A percentile compares a stretch with the other conserved stretches of the same genome.
Evolutionary conservation across 371 early-diverging fungal genomes (phyloP).

Genomic region (Apophysomyces elegans): DNA sequence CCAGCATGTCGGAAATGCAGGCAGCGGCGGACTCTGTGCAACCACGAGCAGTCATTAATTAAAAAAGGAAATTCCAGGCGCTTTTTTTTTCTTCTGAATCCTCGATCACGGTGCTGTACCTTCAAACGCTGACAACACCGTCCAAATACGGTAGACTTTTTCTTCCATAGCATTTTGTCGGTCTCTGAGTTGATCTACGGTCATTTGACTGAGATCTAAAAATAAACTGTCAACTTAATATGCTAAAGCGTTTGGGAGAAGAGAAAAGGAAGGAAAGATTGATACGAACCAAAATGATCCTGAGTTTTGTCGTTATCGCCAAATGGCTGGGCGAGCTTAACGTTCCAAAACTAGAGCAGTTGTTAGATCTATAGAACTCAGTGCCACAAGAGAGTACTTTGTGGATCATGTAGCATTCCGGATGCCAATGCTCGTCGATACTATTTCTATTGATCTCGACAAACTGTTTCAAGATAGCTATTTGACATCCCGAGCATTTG

Average conservation of each 20-base stretch:
- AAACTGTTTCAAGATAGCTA: conserved; percentile 93
- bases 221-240: conserved; percentile 17
- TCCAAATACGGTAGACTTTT: conserved; percentile 84
- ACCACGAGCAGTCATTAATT: conserved; percentile 7
- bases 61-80: conserved; percentile 10
- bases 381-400: conserved; percentile 48
- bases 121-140: conserved; percentile 81
- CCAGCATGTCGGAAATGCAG: conserved; percentile 95
- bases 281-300: conserved; percentile 26
- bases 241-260: not conserved
- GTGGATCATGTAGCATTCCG: conserved; percentile 98
- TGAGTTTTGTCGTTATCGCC: conserved; percentile 17
- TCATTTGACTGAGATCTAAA: conserved; percentile 25
- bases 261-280: no score
- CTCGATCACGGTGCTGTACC: conserved; percentile 28
- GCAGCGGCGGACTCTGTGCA: conserved; percentile 90
- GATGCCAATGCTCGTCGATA: conserved; percentile 94
- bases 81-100: not conserved
- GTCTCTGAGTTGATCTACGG: conserved; percentile 53
- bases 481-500: conserved; percentile 91
- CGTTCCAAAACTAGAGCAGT: conserved; percentile 76
- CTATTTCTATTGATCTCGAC: conserved; percentile 88
- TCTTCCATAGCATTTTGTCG: conserved; percentile 69
- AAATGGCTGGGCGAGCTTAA: conserved; percentile 58
- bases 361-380: not conserved